A percentile compares a stretch with the other conserved stretches of the same genome.
phyloP scores from a whole-genome alignment of 2,329 filamentous ascomycete species.

The Paecilomyces variotii region DNA sequence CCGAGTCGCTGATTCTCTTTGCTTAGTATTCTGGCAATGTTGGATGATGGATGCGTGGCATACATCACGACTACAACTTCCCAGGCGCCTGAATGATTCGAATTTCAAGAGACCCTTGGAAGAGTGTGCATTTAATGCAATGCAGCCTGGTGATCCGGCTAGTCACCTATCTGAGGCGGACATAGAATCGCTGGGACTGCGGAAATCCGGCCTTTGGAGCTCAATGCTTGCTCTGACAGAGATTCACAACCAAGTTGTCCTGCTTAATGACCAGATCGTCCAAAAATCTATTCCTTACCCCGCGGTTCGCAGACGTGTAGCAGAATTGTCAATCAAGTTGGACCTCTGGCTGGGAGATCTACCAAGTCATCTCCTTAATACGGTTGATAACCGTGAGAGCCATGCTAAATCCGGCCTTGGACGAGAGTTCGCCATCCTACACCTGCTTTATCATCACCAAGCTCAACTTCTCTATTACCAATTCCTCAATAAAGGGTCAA shows the following conservation, averaged over 20 bases:
- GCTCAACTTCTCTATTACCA: constrained; percentile 41
- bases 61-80: neutral
- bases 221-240: neutral
- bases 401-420: neutral
- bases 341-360: neutral
- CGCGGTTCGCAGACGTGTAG: neutral
- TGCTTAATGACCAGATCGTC: neutral
- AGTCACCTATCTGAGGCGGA: neutral
- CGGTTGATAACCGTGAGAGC: neutral
- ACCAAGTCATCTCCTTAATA: neutral
- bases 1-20: neutral
- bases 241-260: neutral
- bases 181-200: neutral
- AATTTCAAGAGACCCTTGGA: neutral
- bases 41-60: neutral
- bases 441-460: constrained; percentile 35
- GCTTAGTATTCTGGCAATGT: neutral
- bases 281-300: neutral
- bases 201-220: neutral
- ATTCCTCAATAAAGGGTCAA: constrained; percentile 26
- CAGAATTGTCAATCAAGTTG: neutral
- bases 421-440: neutral
- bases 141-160: neutral
- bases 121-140: neutral
- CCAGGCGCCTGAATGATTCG: neutral